Evolutionary conservation across 768 basidiomycete genomes (phyloP).

Genomic region (Pulveroboletus sp.): DNA sequence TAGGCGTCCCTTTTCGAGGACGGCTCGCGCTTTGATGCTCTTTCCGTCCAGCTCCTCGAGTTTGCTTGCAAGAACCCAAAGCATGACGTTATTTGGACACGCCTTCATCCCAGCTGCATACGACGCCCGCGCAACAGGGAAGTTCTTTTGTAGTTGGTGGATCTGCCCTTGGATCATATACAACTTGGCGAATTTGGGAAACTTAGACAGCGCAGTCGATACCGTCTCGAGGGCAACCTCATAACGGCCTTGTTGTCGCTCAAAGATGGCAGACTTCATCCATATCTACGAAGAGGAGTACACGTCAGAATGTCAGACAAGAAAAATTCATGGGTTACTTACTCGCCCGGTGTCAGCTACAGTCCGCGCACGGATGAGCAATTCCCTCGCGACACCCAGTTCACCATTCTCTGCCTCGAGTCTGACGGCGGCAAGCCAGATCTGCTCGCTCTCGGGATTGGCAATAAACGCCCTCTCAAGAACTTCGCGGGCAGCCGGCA

Average conservation of each 20-base stretch:
- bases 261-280: constrained; percentile 98
- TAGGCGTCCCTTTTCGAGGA: constrained; percentile 87
- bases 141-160: constrained; percentile 58
- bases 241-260: constrained; percentile 81
- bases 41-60: constrained; percentile 89
- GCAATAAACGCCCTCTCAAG: constrained; percentile 89
- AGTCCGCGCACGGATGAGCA: constrained; percentile 84
- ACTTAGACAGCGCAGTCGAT: constrained; percentile 72
- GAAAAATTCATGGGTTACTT: constrained; percentile 22
- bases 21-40: constrained; percentile 87
- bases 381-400: constrained; percentile 77
- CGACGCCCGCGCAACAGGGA: constrained; percentile 68
- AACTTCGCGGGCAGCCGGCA: constrained; percentile 86
- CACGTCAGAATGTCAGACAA: not conserved
- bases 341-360: constrained; percentile 93
- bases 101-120: constrained; percentile 83
- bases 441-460: constrained; percentile 95
- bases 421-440: constrained; percentile 98
- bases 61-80: constrained; percentile 88
- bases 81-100: constrained; percentile 77
- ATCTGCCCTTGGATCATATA: constrained; percentile 99
- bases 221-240: constrained; percentile 74
- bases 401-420: constrained; percentile 96
- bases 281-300: constrained; percentile 69
- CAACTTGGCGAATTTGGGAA: constrained; percentile 86